Evolutionary conservation across 2,329 filamentous ascomycete species (phyloP), one percentile per base, ranked within the genome.

Genomic region (Botrytis byssoidea): DNA sequence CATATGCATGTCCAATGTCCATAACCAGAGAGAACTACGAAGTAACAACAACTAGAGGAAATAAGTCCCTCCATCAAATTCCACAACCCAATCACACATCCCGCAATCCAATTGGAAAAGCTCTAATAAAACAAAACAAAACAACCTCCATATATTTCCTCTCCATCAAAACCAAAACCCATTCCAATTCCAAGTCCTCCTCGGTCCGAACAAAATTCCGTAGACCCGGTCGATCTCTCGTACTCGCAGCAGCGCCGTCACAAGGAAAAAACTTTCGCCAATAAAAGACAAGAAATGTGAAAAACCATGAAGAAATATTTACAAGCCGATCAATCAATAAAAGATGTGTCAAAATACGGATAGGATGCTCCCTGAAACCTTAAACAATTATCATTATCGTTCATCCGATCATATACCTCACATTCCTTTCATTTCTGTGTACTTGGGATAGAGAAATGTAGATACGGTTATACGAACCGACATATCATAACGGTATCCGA

Each of bases 41-140:
- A 40, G 37, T 40, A 5, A 51, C 1, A 51, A 51, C 4, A 51
- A 51, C 25, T 14, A 51, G 10, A 51, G n/a, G 48, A n/a, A 16
- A 0, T 6, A 51, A 14, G 2, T 55, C 25, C 25, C 25, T 12
- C 4, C 0, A n/a, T n/a, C 10, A 51, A n/a, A n/a, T 5, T 51
- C 7, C 12, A 16, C 48, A n/a, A n/a, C 5, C 25, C 25, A n/a
- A 55, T n/a, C 0, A 61, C 37, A 25, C 25, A 61, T 61, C 35
- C 59, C 16, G 35, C 59, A 37, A 37, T 25, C 22, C 3, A 29
- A 61, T 37, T 37, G 10, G 2, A 16, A 1, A 37, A 61, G 48
- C 48, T 55, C 12, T 6, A 12, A 40, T 10, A 12, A 40, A 40
- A 40, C 37, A 40, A n/a, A 16, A 51, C 46, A n/a, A n/a, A 16